These are phyloP conservation scores for Danielozyma ontarioensis DNA, from an alignment of 805 yeast species.

Conservation along the genomic window DNA sequence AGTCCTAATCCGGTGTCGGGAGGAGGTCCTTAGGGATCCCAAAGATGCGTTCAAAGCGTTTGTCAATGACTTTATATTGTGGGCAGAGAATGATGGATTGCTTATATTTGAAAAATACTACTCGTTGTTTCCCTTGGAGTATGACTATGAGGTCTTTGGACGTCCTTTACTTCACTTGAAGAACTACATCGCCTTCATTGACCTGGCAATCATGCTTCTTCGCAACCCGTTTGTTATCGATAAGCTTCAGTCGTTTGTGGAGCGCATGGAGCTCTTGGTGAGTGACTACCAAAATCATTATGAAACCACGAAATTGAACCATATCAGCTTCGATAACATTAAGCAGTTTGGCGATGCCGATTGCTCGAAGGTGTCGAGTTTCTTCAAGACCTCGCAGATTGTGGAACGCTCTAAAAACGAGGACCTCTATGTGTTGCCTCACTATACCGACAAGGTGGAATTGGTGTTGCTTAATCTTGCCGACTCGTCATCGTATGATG, in stretches of 20 bases:
- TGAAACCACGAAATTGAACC: slow-evolving; percentile 18
- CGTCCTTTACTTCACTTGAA: slow-evolving; percentile 28
- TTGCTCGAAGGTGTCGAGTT: slow-evolving; percentile 26
- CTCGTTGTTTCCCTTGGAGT: slow-evolving; percentile 9
- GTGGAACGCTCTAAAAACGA: slow-evolving; percentile 26
- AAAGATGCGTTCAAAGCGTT: slow-evolving; percentile 29
- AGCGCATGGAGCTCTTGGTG: slow-evolving; percentile 13
- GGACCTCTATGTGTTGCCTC: slow-evolving; percentile 13
- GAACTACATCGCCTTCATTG: slow-evolving; percentile 25
- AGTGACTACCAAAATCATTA: slow-evolving; percentile 7
- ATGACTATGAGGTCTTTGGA: slow-evolving; percentile 14
- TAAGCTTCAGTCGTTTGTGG: slow-evolving; percentile 15
- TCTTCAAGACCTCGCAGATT: slow-evolving; percentile 31
- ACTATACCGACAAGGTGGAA: slow-evolving; percentile 17
- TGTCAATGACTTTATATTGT: slow-evolving; percentile 33
- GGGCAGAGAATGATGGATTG: slow-evolving; percentile 34
- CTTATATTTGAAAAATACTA: slow-evolving; percentile 29
- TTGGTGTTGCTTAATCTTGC: slow-evolving; percentile 29
- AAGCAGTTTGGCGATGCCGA: slow-evolving; percentile 19
- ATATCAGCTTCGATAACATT: slow-evolving; percentile 32
- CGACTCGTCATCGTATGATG: slow-evolving; percentile 18
- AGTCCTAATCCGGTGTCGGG: slow-evolving; percentile 10
- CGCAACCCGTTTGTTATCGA: slow-evolving; percentile 38
- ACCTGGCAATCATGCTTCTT: slow-evolving; percentile 12
- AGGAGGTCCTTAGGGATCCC: slow-evolving; percentile 12